Evolutionary conservation across 1,139 yeast species (phyloP).

Genomic region (Yamadazyma sp.): DNA sequence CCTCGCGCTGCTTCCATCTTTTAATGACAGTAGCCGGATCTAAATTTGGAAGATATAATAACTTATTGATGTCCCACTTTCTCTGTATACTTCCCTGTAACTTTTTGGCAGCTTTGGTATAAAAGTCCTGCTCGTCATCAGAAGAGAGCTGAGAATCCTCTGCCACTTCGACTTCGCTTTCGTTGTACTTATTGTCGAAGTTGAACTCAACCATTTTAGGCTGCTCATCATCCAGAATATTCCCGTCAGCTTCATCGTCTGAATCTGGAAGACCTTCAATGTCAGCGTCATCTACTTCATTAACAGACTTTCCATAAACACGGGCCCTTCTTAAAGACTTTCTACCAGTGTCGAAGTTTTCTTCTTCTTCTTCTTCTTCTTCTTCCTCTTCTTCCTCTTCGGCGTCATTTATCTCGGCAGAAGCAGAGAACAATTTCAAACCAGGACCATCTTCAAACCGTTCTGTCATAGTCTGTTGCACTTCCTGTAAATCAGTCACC

Average conservation of each 20-base stretch:
- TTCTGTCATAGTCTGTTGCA: conserved; percentile 62
- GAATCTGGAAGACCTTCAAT: conserved; percentile 49
- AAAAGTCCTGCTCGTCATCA: conserved; percentile 35
- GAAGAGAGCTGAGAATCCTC: conserved; percentile 48
- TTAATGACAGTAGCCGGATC: conserved; percentile 72
- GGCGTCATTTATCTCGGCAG: conserved; percentile 47
- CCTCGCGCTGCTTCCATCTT: conserved; percentile 63
- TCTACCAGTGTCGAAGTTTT: conserved; percentile 53
- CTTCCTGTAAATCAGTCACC: conserved; percentile 78
- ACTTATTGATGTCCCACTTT: conserved; percentile 78
- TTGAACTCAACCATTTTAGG: conserved; percentile 51
- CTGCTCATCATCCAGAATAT: conserved; percentile 29
- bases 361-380: conserved; percentile 32
- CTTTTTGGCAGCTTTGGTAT: conserved; percentile 47
- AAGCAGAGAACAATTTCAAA: conserved; percentile 65
- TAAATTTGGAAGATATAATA: conserved; percentile 74
- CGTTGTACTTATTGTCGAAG: conserved; percentile 43
- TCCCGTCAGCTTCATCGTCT: conserved; percentile 32
- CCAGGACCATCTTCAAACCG: conserved; percentile 66
- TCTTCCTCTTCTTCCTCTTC: conserved; percentile 40
- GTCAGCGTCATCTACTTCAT: conserved; percentile 47
- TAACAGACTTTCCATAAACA: conserved; percentile 53
- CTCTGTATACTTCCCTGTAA: conserved; percentile 40
- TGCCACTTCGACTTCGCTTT: conserved; percentile 50
- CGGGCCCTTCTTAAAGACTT: conserved; percentile 57